phyloP scores from a whole-genome alignment of 768 basidiomycete species.

The Lactarius vividus region DNA sequence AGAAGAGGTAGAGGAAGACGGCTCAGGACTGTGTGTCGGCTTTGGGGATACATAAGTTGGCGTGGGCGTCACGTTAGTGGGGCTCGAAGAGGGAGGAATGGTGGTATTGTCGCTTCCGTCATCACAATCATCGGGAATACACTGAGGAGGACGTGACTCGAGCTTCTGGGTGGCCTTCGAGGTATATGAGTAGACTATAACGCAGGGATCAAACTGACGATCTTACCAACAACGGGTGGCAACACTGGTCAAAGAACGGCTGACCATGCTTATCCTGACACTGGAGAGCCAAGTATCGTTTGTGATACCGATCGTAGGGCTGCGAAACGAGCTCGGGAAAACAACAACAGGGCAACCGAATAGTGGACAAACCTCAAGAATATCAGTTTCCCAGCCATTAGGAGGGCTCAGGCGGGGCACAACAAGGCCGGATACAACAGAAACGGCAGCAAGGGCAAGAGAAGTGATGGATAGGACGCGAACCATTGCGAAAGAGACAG shows the following conservation, averaged over 20 bases:
- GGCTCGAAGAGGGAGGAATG: background rate
- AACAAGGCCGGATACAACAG: constrained; percentile 37
- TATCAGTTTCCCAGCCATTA: constrained; percentile 41
- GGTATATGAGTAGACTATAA: background rate
- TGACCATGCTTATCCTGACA: constrained; percentile 41
- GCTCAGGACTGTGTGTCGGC: background rate
- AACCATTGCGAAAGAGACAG: constrained; percentile 32
- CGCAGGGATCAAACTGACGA: constrained; percentile 3
- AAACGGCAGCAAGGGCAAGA: constrained; percentile 44
- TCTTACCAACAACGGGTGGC: constrained; percentile 65
- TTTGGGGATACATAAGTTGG: background rate
- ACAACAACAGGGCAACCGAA: background rate
- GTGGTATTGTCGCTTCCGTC: constrained; percentile 30
- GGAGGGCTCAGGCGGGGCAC: constrained; percentile 41
- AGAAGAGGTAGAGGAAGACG: constrained; percentile 8
- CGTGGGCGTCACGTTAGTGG: background rate
- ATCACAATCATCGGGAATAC: constrained; percentile 45
- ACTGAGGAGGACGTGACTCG: constrained; percentile 48
- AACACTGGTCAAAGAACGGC: constrained; percentile 62
- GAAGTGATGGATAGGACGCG: constrained; percentile 40
- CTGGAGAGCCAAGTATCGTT: constrained; percentile 56
- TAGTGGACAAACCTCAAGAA: constrained; percentile 43
- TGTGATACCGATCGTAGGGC: constrained; percentile 56
- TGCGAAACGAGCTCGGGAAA: constrained; percentile 31
- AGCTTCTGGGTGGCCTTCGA: constrained; percentile 51